Base-by-base conservation (phyloP, 371 early-diverging fungal species). In the Haplosporangium sp. region DNA sequence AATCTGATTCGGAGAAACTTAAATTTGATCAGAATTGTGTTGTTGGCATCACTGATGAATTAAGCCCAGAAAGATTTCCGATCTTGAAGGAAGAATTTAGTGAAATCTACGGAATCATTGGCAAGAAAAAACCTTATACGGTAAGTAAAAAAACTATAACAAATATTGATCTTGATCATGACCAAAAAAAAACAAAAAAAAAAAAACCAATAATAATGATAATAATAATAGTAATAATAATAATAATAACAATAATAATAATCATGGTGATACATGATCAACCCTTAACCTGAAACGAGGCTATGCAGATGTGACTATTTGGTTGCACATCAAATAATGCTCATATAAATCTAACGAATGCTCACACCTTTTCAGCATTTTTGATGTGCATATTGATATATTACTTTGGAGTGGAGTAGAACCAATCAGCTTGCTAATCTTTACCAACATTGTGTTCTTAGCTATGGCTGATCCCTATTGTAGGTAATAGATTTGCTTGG, bases 1-100 rank as follows among this genome's bases (percentile, higher is more conserved):
- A 50, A n/a, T 61, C 74, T 1, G 79, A 78, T 40, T 74, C 74
- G 6, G 66, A 78, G 45, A 70, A 71, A 20, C 74, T 78, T 63
- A 78, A 74, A 64, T 78, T 78, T 71, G 79, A 78, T 45, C 79
- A 78, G 44, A 56, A 78, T 38, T 70, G 74, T 50, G 79, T 78
- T 10, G 79, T 78, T 4, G 79, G 79, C 20, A 74, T 78, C 57
- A 78, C 79, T 3, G 48, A 78, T 48, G 65, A 66, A 37, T 67
- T 78, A n/a, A 40, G 39, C 60, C 65, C 71, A 7, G 74, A 73
- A 50, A 74, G 62, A 47, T 78, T 57, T 48, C 67, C 74, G 0
- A 63, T 61, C 6, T 60, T 78, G 56, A 58, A 67, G 17, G 61
- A 67, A 13, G 55, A 78, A 4, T n/a, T 35, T 11, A 66, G 63